phyloP scores from a whole-genome alignment of 1,284 basidiomycete genomes.

The Rhodofomes roseus region DNA sequence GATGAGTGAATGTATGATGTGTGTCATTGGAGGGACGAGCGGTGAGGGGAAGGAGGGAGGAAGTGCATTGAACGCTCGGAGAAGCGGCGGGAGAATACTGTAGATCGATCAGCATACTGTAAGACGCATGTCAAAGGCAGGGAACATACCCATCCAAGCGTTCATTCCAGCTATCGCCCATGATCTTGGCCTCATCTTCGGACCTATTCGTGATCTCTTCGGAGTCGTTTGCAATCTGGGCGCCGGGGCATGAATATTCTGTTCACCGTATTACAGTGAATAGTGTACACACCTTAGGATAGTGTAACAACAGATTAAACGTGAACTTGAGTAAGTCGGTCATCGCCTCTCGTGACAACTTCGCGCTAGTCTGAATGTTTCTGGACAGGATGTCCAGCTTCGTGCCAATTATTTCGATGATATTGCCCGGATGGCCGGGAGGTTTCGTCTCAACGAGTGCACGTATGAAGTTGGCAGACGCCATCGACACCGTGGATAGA shows the following conservation, averaged over 20 bases:
- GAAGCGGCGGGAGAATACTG: constrained; percentile 56
- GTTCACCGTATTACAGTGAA: background rate
- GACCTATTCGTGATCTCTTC: constrained; percentile 15
- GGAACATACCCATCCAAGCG: constrained; percentile 58
- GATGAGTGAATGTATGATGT: constrained; percentile 72
- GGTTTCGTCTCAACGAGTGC: constrained; percentile 59
- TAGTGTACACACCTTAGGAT: constrained; percentile 43
- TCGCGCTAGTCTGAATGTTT: constrained; percentile 44
- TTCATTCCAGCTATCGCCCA: constrained; percentile 68
- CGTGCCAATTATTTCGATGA: constrained; percentile 55
- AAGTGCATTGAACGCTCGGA: constrained; percentile 59
- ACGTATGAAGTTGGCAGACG: constrained; percentile 43
- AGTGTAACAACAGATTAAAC: constrained; percentile 75
- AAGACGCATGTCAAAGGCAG: background rate
- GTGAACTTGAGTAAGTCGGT: constrained; percentile 73
- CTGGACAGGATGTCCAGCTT: constrained; percentile 53
- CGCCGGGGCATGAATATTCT: background rate
- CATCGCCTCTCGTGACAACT: constrained; percentile 66
- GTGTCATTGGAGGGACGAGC: constrained; percentile 62
- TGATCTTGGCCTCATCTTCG: constrained; percentile 32
- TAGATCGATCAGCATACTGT: background rate
- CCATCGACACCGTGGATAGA: constrained; percentile 55
- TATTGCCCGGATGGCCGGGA: constrained; percentile 40
- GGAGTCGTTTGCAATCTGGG: constrained; percentile 33
- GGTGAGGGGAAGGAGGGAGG: constrained; percentile 59